phyloP scores from a whole-genome alignment of 2,329 filamentous ascomycete genomes.

The Cadophora sp. region DNA sequence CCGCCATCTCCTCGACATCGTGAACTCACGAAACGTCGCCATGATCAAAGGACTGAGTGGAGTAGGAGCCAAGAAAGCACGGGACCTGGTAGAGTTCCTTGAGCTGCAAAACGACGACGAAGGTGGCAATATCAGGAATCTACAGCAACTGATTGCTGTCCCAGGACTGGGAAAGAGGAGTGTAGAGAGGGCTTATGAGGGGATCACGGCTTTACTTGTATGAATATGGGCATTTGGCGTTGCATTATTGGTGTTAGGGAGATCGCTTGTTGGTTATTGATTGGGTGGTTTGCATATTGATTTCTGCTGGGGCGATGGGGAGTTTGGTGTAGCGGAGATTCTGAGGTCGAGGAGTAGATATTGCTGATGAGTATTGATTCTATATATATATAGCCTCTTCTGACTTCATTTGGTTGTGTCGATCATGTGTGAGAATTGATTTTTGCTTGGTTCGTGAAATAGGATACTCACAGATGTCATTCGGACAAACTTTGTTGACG shows the following conservation, averaged over 20 bases:
- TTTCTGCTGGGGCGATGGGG: conserved; percentile 10
- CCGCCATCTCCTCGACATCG: conserved; percentile 68
- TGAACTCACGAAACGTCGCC: conserved; percentile 74
- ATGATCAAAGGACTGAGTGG: conserved; percentile 72
- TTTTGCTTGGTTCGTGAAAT: too few relatives aligned
- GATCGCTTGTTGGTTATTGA: conserved; percentile 13
- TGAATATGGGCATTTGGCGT: conserved; percentile 30
- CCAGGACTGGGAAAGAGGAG: conserved; percentile 64
- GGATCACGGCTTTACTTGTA: conserved; percentile 39
- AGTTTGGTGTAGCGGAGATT: conserved; percentile 11
- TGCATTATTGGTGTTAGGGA: conserved; percentile 31
- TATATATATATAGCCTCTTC: background rate
- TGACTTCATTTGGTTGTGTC: background rate
- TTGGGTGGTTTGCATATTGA: background rate
- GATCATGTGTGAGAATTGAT: too few relatives aligned
- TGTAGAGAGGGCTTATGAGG: conserved; percentile 59
- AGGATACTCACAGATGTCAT: too few relatives aligned
- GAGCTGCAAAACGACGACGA: conserved; percentile 52
- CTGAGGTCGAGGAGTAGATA: background rate
- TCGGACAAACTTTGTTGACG: too few relatives aligned
- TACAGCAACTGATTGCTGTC: conserved; percentile 59
- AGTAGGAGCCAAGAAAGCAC: conserved; percentile 75
- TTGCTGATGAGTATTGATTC: background rate
- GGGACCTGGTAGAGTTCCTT: conserved; percentile 64
- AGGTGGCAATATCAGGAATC: conserved; percentile 52